Percentiles rank a stretch among this genome's conserved stretches.
Evolutionary conservation across 352 stramenopile genomes (phyloP).

Genomic region (Pythium phragmiticola): DNA sequence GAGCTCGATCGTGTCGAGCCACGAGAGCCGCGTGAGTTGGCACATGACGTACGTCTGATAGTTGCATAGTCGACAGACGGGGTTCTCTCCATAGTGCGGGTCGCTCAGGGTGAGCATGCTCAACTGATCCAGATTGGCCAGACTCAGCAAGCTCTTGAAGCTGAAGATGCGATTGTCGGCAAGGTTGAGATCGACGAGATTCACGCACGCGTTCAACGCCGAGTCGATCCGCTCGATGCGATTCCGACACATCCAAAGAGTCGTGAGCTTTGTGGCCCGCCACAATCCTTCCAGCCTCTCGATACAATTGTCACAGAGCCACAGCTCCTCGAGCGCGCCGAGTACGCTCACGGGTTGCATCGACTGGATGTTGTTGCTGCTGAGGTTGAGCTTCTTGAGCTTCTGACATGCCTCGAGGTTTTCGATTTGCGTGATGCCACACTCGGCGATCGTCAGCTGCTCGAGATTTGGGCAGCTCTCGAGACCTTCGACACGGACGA

Average conservation of each 20-base stretch:
- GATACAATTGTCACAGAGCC: slow-evolving; percentile 83
- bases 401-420: slow-evolving; percentile 43
- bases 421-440: slow-evolving; percentile 47
- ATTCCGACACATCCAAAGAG: slow-evolving; percentile 81
- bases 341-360: slow-evolving; percentile 62
- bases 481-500: slow-evolving; percentile 56
- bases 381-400: slow-evolving; percentile 71
- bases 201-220: slow-evolving; percentile 47
- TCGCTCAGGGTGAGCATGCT: slow-evolving; percentile 74
- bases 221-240: slow-evolving; percentile 67
- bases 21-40: slow-evolving; percentile 67
- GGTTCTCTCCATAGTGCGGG: slow-evolving; percentile 89
- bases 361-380: slow-evolving; percentile 52
- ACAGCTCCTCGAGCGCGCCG: slow-evolving; percentile 65
- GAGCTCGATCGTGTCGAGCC: slow-evolving; percentile 77
- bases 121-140: slow-evolving; percentile 70
- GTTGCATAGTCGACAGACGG: slow-evolving; percentile 90
- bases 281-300: slow-evolving; percentile 54
- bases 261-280: slow-evolving; percentile 44
- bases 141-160: slow-evolving; percentile 85
- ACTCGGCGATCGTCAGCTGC: slow-evolving; percentile 66
- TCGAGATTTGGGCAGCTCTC: slow-evolving; percentile 53
- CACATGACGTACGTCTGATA: slow-evolving; percentile 92
- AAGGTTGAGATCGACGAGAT: slow-evolving; percentile 82
- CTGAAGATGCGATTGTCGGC: slow-evolving; percentile 77